A percentile compares a stretch with the other conserved stretches of the same genome.
Conservation (phyloP, 2,329 filamentous ascomycete species). For the Xylaria sp. region DNA sequence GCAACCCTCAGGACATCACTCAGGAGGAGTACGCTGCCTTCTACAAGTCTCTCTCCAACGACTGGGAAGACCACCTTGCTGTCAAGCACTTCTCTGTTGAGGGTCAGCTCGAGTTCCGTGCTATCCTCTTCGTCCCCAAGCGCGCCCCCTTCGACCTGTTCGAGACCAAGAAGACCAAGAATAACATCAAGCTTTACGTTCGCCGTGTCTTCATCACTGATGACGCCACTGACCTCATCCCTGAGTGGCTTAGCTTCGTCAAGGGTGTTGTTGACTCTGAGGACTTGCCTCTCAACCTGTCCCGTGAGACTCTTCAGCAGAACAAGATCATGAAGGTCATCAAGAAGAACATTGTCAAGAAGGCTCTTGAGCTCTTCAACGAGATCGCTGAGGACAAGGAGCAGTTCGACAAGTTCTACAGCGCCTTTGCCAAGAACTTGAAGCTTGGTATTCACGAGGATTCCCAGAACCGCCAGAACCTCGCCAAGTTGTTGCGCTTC, state of each 20-base stretch:
- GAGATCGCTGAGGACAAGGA: slow-evolving; percentile 99
- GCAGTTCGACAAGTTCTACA: slow-evolving; percentile 99
- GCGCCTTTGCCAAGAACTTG: slow-evolving; percentile 99
- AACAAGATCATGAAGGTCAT: slow-evolving; percentile 99
- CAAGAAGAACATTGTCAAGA: slow-evolving; percentile 99
- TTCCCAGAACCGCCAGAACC: slow-evolving; percentile 84
- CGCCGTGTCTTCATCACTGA: slow-evolving; percentile 99
- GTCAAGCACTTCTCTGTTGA: slow-evolving; percentile 99
- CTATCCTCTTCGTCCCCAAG: slow-evolving; percentile 99
- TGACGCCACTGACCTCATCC: slow-evolving; percentile 97
- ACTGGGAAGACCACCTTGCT: slow-evolving; percentile 98
- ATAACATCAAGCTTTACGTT: slow-evolving; percentile 99
- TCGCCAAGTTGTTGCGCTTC: slow-evolving; percentile 98
- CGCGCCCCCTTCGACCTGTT: slow-evolving; percentile 99
- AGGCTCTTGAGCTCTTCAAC: slow-evolving; percentile 98
- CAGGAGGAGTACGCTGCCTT: slow-evolving; percentile 97
- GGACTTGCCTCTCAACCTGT: slow-evolving; percentile 98
- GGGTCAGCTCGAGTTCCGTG: slow-evolving; percentile 99
- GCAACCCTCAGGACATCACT: slow-evolving; percentile 92
- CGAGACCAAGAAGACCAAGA: slow-evolving; percentile 99
- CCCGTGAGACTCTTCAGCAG: slow-evolving; percentile 99
- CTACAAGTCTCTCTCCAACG: slow-evolving; percentile 99
- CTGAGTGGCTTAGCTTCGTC: slow-evolving; percentile 98
- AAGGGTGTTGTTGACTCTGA: slow-evolving; percentile 99
- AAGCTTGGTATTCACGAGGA: slow-evolving; percentile 99